A percentile compares a stretch with the other conserved stretches of the same genome.
Evolutionary conservation across 2,329 filamentous ascomycete genomes (phyloP).

Genomic region (Thermothelomyces thermophilus): DNA sequence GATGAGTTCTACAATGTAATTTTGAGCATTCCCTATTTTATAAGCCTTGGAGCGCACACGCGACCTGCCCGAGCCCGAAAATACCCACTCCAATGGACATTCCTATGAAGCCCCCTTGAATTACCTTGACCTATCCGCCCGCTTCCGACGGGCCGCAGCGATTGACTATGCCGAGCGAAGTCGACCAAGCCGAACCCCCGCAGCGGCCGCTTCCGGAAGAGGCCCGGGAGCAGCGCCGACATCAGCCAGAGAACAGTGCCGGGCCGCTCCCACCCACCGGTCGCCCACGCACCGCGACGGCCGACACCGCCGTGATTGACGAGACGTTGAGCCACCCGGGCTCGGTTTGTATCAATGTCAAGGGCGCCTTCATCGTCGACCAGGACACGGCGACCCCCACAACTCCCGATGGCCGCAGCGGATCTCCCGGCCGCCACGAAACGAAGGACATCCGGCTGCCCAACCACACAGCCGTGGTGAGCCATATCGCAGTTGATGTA

Average conservation of each 20-base stretch:
- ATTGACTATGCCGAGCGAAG: conserved; percentile 22
- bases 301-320: conserved; percentile 48
- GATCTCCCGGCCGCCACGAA: conserved; percentile 52
- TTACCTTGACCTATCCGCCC: not conserved
- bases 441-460: conserved; percentile 93
- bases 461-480: conserved; percentile 90
- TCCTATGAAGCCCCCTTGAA: conserved; percentile 22
- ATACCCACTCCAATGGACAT: conserved; percentile 16
- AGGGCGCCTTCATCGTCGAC: conserved; percentile 93
- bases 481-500: conserved; percentile 95
- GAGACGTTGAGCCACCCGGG: conserved; percentile 56
- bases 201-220: conserved; percentile 4
- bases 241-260: not conserved
- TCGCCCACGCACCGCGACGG: conserved; percentile 35
- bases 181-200: conserved; percentile 24
- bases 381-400: conserved; percentile 57
- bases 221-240: conserved; percentile 5
- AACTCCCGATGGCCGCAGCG: conserved; percentile 36
- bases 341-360: conserved; percentile 89
- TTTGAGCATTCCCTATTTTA: conserved; percentile 27
- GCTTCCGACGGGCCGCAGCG: conserved; percentile 1
- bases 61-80: conserved; percentile 9
- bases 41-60: conserved; percentile 16
- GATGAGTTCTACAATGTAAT: conserved; percentile 30
- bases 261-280: not conserved